Evolutionary conservation across 352 stramenopile species (phyloP).

Genomic region (Elongisporangium undulatum): DNA sequence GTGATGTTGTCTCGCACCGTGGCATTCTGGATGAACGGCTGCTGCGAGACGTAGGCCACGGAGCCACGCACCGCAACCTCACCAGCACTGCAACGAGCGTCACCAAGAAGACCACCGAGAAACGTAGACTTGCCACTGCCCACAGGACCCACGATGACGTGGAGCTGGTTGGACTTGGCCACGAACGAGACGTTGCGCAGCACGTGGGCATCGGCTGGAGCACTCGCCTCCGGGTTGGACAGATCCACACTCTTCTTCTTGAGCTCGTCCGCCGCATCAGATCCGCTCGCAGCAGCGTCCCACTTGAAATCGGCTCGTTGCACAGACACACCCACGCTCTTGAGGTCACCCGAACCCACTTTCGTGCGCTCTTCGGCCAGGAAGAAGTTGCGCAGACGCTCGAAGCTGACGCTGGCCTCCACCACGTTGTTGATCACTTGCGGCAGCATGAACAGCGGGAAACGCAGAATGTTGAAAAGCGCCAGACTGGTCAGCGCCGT

Average conservation of each 20-base stretch:
- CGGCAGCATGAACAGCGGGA: conserved; percentile 95
- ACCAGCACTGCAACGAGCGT: conserved; percentile 45
- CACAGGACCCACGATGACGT: conserved; percentile 57
- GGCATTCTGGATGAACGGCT: conserved; percentile 97
- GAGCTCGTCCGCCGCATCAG: conserved; percentile 18
- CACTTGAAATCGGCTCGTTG: conserved; percentile 64
- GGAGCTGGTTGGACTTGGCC: conserved; percentile 49
- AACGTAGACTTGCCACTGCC: conserved; percentile 73
- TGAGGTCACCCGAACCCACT: conserved; percentile 76
- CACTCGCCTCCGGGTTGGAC: not conserved
- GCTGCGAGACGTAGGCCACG: conserved; percentile 94
- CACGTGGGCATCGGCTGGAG: conserved; percentile 9
- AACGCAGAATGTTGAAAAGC: conserved; percentile 94
- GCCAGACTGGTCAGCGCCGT: conserved; percentile 91
- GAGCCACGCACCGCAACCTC: conserved; percentile 73
- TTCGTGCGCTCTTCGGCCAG: conserved; percentile 64
- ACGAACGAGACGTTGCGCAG: conserved; percentile 64
- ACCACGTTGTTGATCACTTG: conserved; percentile 93
- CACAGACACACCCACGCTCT: conserved; percentile 44
- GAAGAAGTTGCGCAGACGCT: conserved; percentile 66
- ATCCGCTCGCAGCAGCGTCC: conserved; percentile 40
- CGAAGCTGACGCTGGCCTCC: conserved; percentile 74
- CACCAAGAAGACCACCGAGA: conserved; percentile 51
- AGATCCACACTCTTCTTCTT: conserved; percentile 12
- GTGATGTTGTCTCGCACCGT: conserved; percentile 97